Percentiles rank a stretch among this genome's conserved stretches.
Evolutionary conservation across 768 basidiomycete genomes (phyloP).

Genomic region (Kwoniella europaea): DNA sequence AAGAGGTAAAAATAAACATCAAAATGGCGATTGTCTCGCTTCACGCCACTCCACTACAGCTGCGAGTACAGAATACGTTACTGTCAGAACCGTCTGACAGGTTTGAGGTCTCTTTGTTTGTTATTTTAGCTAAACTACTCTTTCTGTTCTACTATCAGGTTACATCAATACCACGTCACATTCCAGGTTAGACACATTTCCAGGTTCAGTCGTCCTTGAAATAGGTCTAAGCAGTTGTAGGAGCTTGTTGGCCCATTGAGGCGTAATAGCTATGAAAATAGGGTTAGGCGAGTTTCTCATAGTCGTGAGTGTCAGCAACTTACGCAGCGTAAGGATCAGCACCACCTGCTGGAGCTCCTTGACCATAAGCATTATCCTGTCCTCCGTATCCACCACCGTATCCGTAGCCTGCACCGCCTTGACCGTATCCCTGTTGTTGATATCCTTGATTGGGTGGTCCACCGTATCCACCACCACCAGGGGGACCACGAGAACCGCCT

Average conservation of each 20-base stretch:
- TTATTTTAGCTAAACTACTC: conserved; percentile 8
- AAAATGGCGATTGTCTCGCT: neutral
- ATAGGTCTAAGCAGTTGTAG: conserved; percentile 16
- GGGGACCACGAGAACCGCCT: conserved; percentile 28
- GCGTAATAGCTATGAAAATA: conserved; percentile 37
- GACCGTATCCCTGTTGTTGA: conserved; percentile 18
- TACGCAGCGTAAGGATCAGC: conserved; percentile 56
- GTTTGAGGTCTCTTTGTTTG: neutral
- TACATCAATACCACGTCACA: neutral
- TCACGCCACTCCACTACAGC: conserved; percentile 1
- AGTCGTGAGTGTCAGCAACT: conserved; percentile 19
- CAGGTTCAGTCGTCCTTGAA: no score
- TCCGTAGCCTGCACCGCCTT: conserved; percentile 27
- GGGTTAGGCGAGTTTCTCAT: conserved; percentile 5
- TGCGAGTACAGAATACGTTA: conserved; percentile 4
- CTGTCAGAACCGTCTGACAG: neutral
- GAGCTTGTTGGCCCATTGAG: conserved; percentile 36
- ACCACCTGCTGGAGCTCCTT: conserved; percentile 29
- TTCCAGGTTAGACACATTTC: neutral
- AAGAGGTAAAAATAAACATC: neutral
- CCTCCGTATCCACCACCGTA: conserved; percentile 29
- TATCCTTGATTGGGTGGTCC: conserved; percentile 18
- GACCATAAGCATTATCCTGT: conserved; percentile 29
- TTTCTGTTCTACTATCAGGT: neutral
- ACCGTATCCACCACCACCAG: conserved; percentile 30